Percentiles rank a stretch among this genome's conserved stretches.
Evolutionary conservation across 2,329 filamentous ascomycete species (phyloP).

Genomic region (Penicillium polonicum): DNA sequence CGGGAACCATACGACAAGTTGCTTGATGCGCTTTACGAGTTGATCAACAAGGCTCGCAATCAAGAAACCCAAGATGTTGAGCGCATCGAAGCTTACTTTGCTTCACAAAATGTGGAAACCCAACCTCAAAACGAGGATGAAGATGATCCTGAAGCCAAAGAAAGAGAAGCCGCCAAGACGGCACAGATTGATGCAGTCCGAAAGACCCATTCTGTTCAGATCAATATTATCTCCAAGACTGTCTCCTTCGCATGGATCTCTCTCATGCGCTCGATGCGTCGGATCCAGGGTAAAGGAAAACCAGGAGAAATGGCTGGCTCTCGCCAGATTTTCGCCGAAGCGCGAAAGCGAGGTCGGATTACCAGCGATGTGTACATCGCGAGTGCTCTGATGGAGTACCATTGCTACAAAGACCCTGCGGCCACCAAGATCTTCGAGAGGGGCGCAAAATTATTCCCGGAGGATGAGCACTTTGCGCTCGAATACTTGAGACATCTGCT

Average conservation of each 20-base stretch:
- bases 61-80: slow-evolving; percentile 63
- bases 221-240: slow-evolving; percentile 73
- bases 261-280: slow-evolving; percentile 87
- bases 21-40: slow-evolving; percentile 81
- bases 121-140: slow-evolving; percentile 52
- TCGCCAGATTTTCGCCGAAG: slow-evolving; percentile 84
- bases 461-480: slow-evolving; percentile 88
- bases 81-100: slow-evolving; percentile 56
- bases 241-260: slow-evolving; percentile 95
- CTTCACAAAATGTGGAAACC: slow-evolving; percentile 41
- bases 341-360: slow-evolving; percentile 79
- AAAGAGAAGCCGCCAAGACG: slow-evolving; percentile 53
- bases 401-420: slow-evolving; percentile 91
- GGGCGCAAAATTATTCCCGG: slow-evolving; percentile 87
- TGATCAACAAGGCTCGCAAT: slow-evolving; percentile 69
- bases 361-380: slow-evolving; percentile 95
- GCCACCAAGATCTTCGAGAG: slow-evolving; percentile 95
- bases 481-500: slow-evolving; percentile 96
- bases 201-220: slow-evolving; percentile 69
- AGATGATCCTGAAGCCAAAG: slow-evolving; percentile 53
- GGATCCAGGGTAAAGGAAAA: slow-evolving; percentile 78
- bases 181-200: slow-evolving; percentile 58
- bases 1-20: slow-evolving; percentile 80
- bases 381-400: slow-evolving; percentile 87
- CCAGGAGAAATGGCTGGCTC: slow-evolving; percentile 72